Evolutionary conservation across 2,329 filamentous ascomycete species (phyloP).

Genomic region (Bipolaris gigantea): DNA sequence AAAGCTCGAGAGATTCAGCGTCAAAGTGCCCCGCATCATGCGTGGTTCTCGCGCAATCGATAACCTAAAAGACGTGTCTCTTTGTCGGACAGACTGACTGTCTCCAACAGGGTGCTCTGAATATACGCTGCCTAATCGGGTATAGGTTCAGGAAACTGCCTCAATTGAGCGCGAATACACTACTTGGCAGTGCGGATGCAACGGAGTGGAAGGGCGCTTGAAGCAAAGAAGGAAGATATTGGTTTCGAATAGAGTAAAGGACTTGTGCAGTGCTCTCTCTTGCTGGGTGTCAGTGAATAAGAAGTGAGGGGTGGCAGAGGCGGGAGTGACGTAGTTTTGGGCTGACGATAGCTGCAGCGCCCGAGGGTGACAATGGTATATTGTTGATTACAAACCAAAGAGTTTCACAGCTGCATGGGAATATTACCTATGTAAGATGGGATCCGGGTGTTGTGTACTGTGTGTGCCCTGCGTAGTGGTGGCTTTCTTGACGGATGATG

Average conservation of each 20-base stretch:
- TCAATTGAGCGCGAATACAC: slow-evolving; percentile 33
- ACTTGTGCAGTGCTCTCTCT: not conserved
- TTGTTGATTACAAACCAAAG: too few species aligned
- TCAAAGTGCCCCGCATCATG: slow-evolving; percentile 32
- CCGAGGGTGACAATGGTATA: too few species aligned
- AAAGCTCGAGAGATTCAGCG: slow-evolving; percentile 11
- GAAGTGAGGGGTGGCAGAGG: not conserved
- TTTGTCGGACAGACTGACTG: slow-evolving; percentile 20
- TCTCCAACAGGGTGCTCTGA: slow-evolving; percentile 39
- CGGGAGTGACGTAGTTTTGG: not conserved
- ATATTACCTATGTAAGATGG: too few species aligned
- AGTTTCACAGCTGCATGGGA: too few species aligned
- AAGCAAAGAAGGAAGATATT: not conserved
- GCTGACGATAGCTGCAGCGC: not conserved
- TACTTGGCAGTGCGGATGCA: not conserved
- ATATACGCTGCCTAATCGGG: slow-evolving; percentile 19
- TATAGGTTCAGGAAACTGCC: slow-evolving; percentile 30
- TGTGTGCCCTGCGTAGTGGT: not conserved
- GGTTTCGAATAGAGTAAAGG: too few species aligned
- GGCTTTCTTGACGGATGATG: not conserved
- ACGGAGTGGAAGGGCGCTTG: not conserved
- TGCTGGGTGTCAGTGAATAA: not conserved
- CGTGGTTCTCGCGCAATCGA: slow-evolving; percentile 11
- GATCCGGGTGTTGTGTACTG: not conserved
- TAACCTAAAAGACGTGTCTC: slow-evolving; percentile 4